Evolutionary conservation across 1,139 yeast species (phyloP).

Genomic region (Yamadazyma diddensiae): DNA sequence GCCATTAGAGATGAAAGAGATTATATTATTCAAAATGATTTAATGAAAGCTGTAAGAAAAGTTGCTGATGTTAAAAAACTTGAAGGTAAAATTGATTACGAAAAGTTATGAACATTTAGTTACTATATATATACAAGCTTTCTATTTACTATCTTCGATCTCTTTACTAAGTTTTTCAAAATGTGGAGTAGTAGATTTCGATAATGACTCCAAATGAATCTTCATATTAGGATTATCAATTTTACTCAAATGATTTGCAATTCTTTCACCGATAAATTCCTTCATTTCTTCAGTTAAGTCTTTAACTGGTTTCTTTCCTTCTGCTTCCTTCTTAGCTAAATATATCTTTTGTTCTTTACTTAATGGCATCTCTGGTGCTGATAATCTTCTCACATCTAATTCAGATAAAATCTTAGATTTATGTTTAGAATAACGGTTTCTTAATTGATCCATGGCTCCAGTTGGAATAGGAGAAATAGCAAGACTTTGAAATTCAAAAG

Average conservation of each 20-base stretch:
- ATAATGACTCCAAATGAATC: constrained; percentile 41
- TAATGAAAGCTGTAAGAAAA: constrained; percentile 97
- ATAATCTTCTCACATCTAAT: constrained; percentile 59
- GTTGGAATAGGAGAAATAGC: constrained; percentile 68
- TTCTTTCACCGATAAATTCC: constrained; percentile 66
- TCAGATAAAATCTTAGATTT: constrained; percentile 57
- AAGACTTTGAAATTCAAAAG: constrained; percentile 69
- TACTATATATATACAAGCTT: constrained; percentile 1
- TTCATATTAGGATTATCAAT: constrained; percentile 37
- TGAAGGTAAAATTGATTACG: constrained; percentile 94
- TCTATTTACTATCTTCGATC: constrained; percentile 9
- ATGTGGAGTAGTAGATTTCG: constrained; percentile 28
- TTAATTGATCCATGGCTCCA: constrained; percentile 63
- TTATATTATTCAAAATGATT: constrained; percentile 86
- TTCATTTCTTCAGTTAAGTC: constrained; percentile 66
- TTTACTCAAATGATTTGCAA: constrained; percentile 51
- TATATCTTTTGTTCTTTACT: constrained; percentile 62
- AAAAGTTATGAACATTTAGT: constrained; percentile 55
- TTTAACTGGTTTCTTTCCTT: constrained; percentile 29
- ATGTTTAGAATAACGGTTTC: constrained; percentile 66
- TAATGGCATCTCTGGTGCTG: constrained; percentile 77
- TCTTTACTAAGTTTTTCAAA: constrained; percentile 31
- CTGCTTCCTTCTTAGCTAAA: constrained; percentile 47
- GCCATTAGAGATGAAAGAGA: constrained; percentile 98
- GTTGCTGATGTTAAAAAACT: constrained; percentile 96